Evolutionary conservation across 2,329 filamentous ascomycete species (phyloP), one percentile per base, ranked within the genome.

Genomic region (Didymella pomorum): DNA sequence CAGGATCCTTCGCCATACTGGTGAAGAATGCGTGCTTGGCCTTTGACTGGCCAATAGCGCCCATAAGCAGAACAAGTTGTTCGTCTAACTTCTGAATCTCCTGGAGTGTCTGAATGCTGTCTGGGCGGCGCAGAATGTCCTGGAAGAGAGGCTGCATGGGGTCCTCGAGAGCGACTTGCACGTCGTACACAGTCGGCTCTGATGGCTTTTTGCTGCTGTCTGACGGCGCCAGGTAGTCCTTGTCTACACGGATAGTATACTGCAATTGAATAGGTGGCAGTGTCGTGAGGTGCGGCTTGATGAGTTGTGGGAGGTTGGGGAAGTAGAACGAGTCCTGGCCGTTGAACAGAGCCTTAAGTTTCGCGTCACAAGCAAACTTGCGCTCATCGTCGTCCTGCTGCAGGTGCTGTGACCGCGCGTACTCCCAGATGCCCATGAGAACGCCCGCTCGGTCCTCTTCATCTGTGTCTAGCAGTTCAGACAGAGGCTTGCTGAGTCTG

Each of bases 341-440:
- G 70, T 84, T 83, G 75, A 96, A 87, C 79, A 96, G 92, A 77
- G 86, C 87, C 79, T 86, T 89, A 51, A 99, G 77, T 45, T 89
- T 84, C 42, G 93, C 89, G 72, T 99, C 94, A 72, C 95, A 98
- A 37, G 91, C 89, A 68, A 99, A 94, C 60, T 91, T 90, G 61
- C 95, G 87, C 81, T 95, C 95, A 75, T 99, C 95, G 60, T 98
- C 94, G 64, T 97, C 93, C 74, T 97, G 94, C 75, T 96, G 92
- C 45, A 99, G 81, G 18, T 89, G 88, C 82, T 91, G 90, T 20
- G 91, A 84, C 67, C 92, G 89, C 65, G 97, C 91, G 71, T 99
- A 99, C 74, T 97, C 93, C 92, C 93, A 99, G 29, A 99, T 85
- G 14, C 91, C 93, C 83, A 96, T 91, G 26, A 97, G 88, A 7